Evolutionary conservation across 177 flowering plant species (phyloP), one percentile per base, ranked within the genome.

Genomic region (Tripterygium wilfordii): DNA sequence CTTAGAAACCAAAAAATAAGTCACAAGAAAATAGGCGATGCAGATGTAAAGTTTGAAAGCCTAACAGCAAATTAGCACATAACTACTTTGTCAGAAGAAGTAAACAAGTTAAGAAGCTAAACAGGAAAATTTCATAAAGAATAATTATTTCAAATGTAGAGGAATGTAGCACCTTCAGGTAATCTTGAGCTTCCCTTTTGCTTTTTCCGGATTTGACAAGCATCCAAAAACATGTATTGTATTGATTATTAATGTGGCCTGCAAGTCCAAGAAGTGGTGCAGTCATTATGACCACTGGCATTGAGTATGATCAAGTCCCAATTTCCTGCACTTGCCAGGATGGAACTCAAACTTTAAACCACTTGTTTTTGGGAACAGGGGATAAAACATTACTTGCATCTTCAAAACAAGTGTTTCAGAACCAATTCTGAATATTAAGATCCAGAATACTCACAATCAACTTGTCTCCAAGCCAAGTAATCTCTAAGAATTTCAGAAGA

Each of bases 231-330:
- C 87, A 85, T 54, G 96, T 82, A 44, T 88, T 85, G 48, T 81
- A 83, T 48, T 83, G 88, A 74, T 88, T 88, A 65, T 85, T 88
- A 16, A 83, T 76, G 62, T 90, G 96, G 60, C 96, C 95, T 88
- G 71, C 46, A 60, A 40, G 48, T 43, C n/a, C 31, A 38, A 25
- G n/a, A 48, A 26, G 14, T 21, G 17, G 29, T 28, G 33, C 8
- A 30, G 12, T 30, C 33, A 30, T 7, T 30, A 30, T 30, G 33
- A 30, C 7, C 33, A 30, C 33, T 18, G 19, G 2, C 19, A 36
- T n/a, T 15, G 2, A 36, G 36, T n/a, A 32, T 9, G 2, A 9
- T 32, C 36, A 32, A 32, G 2, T 32, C 14, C 36, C 36, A 32
- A 28, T n/a, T n/a, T n/a, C n/a, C n/a, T n/a, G n/a, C n/a, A n/a